Evolutionary conservation across 129 eudicot species (phyloP).

Genomic region (Flaveria brownii): DNA sequence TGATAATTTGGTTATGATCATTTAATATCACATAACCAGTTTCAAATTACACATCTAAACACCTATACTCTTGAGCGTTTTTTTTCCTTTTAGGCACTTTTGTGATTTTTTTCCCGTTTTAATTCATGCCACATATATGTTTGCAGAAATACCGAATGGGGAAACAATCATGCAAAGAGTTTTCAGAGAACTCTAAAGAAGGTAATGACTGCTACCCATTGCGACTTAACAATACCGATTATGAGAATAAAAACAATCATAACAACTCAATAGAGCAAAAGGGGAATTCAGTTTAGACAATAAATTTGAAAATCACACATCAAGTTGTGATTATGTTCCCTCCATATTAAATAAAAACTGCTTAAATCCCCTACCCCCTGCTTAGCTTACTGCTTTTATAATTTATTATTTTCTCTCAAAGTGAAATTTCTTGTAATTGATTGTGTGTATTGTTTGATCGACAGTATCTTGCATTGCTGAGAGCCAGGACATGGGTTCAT

Average conservation of each 20-base stretch:
- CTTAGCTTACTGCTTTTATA: not conserved
- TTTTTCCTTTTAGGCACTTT: not conserved
- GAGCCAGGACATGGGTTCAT: constrained; percentile 64
- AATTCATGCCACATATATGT: constrained; percentile 3
- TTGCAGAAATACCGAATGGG: constrained; percentile 77
- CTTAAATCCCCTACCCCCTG: not conserved
- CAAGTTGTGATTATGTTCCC: not conserved
- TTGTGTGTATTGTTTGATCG: constrained; percentile 24
- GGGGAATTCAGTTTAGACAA: not conserved
- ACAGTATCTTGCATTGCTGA: constrained; percentile 67
- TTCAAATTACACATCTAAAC: not conserved
- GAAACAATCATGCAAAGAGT: constrained; percentile 71
- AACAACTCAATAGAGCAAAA: not conserved
- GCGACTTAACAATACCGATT: not conserved
- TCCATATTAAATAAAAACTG: not conserved
- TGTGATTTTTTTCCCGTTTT: not conserved
- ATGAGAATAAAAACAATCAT: not conserved
- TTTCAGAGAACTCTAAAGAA: constrained; percentile 67
- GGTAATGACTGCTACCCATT: constrained; percentile 41
- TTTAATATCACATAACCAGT: not conserved
- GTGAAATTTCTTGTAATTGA: constrained; percentile 5
- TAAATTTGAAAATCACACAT: not conserved
- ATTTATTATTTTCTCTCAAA: not conserved
- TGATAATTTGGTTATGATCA: too few species aligned
- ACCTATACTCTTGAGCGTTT: not conserved